Conservation (phyloP, 1,139 yeast genomes). For the Blastobotrys capitulatus region DNA sequence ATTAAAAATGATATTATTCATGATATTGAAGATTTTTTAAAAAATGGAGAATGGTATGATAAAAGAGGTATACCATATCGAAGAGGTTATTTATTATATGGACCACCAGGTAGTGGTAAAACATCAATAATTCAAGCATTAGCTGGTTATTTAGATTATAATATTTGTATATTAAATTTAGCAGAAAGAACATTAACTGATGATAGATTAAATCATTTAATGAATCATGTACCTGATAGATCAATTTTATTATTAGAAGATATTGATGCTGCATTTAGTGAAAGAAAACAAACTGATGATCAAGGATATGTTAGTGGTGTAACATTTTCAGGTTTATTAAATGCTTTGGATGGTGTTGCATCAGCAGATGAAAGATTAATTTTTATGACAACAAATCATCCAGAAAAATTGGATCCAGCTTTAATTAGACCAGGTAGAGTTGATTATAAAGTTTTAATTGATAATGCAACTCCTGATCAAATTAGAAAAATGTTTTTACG, state of each 20-base stretch:
- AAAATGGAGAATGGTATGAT: slow-evolving; percentile 85
- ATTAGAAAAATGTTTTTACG: slow-evolving; percentile 78
- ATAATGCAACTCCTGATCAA: slow-evolving; percentile 80
- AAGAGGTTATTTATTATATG: slow-evolving; percentile 87
- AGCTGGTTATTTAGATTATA: slow-evolving; percentile 94
- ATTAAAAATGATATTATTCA: slow-evolving; percentile 56
- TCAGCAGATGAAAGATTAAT: slow-evolving; percentile 95
- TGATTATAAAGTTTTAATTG: slow-evolving; percentile 75
- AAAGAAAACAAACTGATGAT: slow-evolving; percentile 72
- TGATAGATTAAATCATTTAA: slow-evolving; percentile 85
- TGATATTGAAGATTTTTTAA: slow-evolving; percentile 77
- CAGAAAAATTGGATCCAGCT: slow-evolving; percentile 76
- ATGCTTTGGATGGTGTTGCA: slow-evolving; percentile 97
- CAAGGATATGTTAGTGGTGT: slow-evolving; percentile 71
- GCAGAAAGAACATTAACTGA: slow-evolving; percentile 91
- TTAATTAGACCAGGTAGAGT: slow-evolving; percentile 90
- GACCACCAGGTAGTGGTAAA: slow-evolving; percentile 98
- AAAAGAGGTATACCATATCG: slow-evolving; percentile 96
- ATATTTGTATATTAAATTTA: slow-evolving; percentile 85
- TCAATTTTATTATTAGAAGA: slow-evolving; percentile 83
- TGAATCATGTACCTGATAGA: slow-evolving; percentile 93
- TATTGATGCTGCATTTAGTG: slow-evolving; percentile 91
- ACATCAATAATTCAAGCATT: slow-evolving; percentile 93
- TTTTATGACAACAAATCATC: slow-evolving; percentile 98
- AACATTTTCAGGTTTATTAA: slow-evolving; percentile 87